These are phyloP conservation scores for Lactarius deliciosus DNA, from an alignment of 768 basidiomycete genomes.

Conservation along the genomic window DNA sequence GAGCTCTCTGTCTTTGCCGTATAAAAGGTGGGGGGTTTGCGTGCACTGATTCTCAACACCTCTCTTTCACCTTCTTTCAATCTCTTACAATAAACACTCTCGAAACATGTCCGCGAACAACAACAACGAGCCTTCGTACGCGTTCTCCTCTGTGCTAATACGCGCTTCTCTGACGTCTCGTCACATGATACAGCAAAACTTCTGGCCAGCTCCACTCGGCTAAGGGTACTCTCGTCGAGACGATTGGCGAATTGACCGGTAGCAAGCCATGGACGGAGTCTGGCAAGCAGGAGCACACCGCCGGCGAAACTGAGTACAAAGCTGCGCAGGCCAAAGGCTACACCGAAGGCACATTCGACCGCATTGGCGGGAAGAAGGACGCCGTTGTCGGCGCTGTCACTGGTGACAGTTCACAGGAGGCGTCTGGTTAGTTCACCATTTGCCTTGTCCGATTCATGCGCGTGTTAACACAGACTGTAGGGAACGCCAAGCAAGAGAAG, in stretches of 20 bases:
- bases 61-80: not conserved
- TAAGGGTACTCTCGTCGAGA: conserved; percentile 42
- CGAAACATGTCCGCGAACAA: conserved; percentile 25
- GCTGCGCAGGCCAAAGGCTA: conserved; percentile 52
- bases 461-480: conserved; percentile 34
- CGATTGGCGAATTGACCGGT: conserved; percentile 47
- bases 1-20: not conserved
- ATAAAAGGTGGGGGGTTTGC: conserved; percentile 7
- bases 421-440: conserved; percentile 40
- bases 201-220: conserved; percentile 42
- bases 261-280: conserved; percentile 42
- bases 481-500: conserved; percentile 54
- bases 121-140: conserved; percentile 25
- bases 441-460: not conserved
- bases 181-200: conserved; percentile 34
- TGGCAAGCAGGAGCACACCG: conserved; percentile 51
- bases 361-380: conserved; percentile 51
- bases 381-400: conserved; percentile 52
- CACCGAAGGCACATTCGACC: conserved; percentile 48
- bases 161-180: not conserved
- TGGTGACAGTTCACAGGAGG: conserved; percentile 55
- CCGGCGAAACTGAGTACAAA: conserved; percentile 49
- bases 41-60: not conserved
- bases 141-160: not conserved
- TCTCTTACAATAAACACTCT: not conserved